Conservation (phyloP, 2,329 filamentous ascomycete species). For the Cordyceps cicadae region DNA sequence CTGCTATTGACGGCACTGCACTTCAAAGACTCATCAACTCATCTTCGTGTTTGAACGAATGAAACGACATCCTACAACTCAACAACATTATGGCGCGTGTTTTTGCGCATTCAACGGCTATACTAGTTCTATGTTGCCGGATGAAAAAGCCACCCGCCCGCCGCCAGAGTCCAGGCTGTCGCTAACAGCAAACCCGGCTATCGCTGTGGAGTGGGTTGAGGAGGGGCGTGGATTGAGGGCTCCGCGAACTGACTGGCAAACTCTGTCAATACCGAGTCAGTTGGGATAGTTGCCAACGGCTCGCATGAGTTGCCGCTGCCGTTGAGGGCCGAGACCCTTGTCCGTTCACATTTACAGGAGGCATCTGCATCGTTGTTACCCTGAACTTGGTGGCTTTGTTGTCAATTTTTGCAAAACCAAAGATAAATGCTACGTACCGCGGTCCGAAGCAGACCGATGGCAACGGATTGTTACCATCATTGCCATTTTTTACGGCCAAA, state of each 20-base stretch:
- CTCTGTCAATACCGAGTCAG: not conserved
- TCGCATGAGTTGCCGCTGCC: not conserved
- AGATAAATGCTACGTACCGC: not conserved
- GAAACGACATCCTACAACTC: not conserved
- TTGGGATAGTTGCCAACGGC: not conserved
- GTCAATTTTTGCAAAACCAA: not conserved
- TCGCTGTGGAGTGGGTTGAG: conserved; percentile 4
- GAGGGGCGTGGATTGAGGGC: not conserved
- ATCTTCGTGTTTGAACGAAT: too few species aligned
- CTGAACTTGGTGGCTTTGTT: not conserved
- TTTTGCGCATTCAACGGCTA: not conserved
- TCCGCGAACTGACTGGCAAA: not conserved
- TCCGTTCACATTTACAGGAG: not conserved
- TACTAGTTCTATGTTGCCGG: not conserved
- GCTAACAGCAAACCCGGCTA: conserved; percentile 3
- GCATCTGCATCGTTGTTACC: not conserved
- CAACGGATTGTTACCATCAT: not conserved
- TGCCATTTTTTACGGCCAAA: not conserved
- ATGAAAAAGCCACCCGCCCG: not conserved
- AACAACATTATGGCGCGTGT: not conserved
- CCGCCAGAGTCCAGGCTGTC: not conserved
- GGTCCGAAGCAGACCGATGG: not conserved
- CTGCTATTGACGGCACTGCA: not conserved
- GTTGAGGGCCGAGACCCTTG: conserved; percentile 1
- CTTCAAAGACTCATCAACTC: not conserved